A percentile compares a stretch with the other conserved stretches of the same genome.
phyloP scores from a whole-genome alignment of 2,329 filamentous ascomycete species.

The Botryotinia globosa region DNA sequence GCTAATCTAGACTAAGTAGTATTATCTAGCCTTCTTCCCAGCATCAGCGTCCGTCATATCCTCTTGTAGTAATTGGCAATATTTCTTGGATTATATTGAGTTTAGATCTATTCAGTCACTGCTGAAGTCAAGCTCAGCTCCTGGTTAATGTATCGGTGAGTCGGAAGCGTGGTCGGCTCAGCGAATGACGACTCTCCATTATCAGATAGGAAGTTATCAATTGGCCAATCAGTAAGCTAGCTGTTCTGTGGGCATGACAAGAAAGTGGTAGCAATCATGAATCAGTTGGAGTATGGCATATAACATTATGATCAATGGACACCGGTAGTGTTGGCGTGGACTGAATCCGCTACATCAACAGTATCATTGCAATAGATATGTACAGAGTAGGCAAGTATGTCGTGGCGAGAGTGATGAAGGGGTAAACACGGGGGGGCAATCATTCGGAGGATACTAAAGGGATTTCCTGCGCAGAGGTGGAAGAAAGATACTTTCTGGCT shows the following conservation, averaged over 20 bases:
- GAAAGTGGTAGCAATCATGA: background rate
- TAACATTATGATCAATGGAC: too few species aligned
- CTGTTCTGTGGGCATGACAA: background rate
- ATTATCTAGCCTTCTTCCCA: background rate
- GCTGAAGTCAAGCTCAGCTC: background rate
- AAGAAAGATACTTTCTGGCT: background rate
- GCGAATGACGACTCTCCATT: constrained; percentile 16
- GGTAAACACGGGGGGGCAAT: background rate
- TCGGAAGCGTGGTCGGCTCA: constrained; percentile 10
- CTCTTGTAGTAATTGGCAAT: background rate
- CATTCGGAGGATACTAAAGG: background rate
- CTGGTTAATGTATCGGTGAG: constrained; percentile 12
- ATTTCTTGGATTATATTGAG: background rate
- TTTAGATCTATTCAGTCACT: background rate
- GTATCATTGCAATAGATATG: background rate
- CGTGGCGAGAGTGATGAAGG: background rate
- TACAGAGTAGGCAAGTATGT: too few species aligned
- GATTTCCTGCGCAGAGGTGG: background rate
- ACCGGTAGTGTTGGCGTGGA: background rate
- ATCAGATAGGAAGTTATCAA: constrained; percentile 11
- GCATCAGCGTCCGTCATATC: background rate
- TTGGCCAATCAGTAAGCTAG: constrained; percentile 12
- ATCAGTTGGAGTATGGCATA: background rate
- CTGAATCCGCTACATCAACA: background rate
- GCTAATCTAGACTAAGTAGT: background rate